Evolutionary conservation across 1,284 basidiomycete species (phyloP).

Genomic region (Trametes versicolor): DNA sequence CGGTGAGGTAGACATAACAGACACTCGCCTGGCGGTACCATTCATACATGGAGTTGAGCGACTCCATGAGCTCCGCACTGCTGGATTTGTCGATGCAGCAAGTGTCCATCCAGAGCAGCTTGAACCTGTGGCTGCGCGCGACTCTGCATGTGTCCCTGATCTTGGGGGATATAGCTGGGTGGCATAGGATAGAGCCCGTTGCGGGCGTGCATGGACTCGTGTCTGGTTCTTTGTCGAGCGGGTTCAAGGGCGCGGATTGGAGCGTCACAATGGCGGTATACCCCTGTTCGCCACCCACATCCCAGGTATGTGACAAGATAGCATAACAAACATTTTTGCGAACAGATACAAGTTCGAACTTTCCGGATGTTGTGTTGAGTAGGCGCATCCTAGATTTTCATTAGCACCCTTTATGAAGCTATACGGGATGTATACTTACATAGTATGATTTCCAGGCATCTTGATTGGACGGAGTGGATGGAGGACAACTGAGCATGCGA

Average conservation of each 20-base stretch:
- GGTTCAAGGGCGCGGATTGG: not conserved
- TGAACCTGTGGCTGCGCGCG: not conserved
- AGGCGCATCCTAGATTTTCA: not conserved
- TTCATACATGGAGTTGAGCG: constrained; percentile 12
- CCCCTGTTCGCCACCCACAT: not conserved
- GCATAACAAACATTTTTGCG: not conserved
- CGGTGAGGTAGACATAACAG: constrained; percentile 11
- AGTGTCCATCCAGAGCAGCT: not conserved
- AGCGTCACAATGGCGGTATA: not conserved
- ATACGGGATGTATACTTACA: no score
- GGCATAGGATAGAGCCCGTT: not conserved
- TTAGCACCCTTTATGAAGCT: not conserved
- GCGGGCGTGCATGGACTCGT: no score
- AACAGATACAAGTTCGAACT: not conserved
- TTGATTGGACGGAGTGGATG: no score
- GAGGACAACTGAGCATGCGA: no score
- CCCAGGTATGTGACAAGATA: not conserved
- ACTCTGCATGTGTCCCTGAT: not conserved
- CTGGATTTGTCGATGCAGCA: constrained; percentile 11
- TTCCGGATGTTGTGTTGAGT: not conserved
- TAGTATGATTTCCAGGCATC: no score
- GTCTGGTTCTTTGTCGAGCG: no score
- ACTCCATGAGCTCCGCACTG: constrained; percentile 7
- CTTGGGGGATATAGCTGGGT: not conserved
- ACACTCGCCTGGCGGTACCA: constrained; percentile 3